Percentiles rank a stretch among this genome's conserved stretches.
These are phyloP conservation scores for Diplocarpon mali DNA, from an alignment of 2,329 filamentous ascomycete species.

Conservation along the genomic window DNA sequence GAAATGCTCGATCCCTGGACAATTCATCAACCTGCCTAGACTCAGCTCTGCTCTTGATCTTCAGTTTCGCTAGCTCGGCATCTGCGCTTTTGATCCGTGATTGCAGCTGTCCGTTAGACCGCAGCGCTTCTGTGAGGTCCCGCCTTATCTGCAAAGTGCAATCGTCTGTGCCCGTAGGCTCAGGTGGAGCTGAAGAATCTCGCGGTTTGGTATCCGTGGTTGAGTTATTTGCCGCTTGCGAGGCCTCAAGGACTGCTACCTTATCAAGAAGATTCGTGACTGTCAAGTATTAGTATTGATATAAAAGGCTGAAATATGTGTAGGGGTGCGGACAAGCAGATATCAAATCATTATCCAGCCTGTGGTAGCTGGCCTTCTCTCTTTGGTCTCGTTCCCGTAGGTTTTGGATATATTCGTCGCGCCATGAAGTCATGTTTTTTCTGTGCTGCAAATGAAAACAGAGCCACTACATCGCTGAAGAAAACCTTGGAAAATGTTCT, in stretches of 20 bases:
- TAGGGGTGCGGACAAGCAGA: slow-evolving; percentile 54
- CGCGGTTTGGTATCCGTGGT: slow-evolving; percentile 18
- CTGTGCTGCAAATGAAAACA: neutral
- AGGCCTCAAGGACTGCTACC: slow-evolving; percentile 50
- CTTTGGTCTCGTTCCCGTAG: slow-evolving; percentile 61
- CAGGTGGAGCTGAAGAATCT: slow-evolving; percentile 19
- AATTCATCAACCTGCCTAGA: slow-evolving; percentile 38
- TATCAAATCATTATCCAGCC: slow-evolving; percentile 55
- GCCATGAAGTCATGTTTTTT: slow-evolving; percentile 40
- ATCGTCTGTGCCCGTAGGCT: slow-evolving; percentile 15
- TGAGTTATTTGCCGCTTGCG: slow-evolving; percentile 34
- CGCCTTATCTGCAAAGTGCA: slow-evolving; percentile 43
- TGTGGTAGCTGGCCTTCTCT: slow-evolving; percentile 49
- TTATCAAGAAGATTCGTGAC: slow-evolving; percentile 58
- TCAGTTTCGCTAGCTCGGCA: slow-evolving; percentile 53
- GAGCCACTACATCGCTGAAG: neutral
- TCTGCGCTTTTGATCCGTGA: slow-evolving; percentile 50
- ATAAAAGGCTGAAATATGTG: neutral
- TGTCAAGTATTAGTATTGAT: slow-evolving; percentile 27
- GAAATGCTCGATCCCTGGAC: slow-evolving; percentile 37
- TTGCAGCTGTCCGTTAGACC: slow-evolving; percentile 59
- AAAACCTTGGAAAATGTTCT: neutral
- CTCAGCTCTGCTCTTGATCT: slow-evolving; percentile 48
- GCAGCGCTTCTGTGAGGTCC: slow-evolving; percentile 68
- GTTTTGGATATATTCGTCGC: slow-evolving; percentile 67